These are phyloP conservation scores for Pleurotus giganteus DNA, from an alignment of 768 basidiomycete species.

Conservation along the genomic window DNA sequence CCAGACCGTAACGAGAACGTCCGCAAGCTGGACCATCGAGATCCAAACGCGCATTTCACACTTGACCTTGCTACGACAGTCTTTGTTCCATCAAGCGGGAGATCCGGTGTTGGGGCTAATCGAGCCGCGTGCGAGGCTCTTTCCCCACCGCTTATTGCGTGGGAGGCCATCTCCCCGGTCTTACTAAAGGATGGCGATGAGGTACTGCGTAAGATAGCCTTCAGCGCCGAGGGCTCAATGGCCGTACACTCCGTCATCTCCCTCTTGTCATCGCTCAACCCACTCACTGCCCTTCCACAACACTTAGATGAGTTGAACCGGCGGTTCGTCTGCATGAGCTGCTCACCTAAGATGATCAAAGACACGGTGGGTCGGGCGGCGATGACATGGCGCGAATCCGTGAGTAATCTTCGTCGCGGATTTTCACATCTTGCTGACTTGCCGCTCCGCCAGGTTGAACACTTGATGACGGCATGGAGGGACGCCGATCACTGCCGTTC, in stretches of 20 bases:
- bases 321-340: background rate
- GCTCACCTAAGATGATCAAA: background rate
- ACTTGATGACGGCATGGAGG: background rate
- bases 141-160: background rate
- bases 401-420: background rate
- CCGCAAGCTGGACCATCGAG: background rate
- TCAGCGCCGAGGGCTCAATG: background rate
- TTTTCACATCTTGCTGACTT: background rate
- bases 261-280: background rate
- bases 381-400: conserved; percentile 6
- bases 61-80: conserved; percentile 1
- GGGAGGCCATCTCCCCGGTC: background rate
- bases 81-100: background rate
- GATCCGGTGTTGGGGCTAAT: background rate
- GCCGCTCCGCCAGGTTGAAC: background rate
- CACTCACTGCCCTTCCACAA: background rate
- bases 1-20: background rate
- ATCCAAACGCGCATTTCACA: background rate
- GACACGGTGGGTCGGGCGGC: background rate
- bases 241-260: background rate
- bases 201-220: background rate
- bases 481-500: background rate
- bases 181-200: background rate
- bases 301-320: background rate
- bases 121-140: background rate